Evolutionary conservation across 305 asterid species (phyloP), one percentile per base, ranked within the genome.

Genomic region (Fraxinus angustifolia): DNA sequence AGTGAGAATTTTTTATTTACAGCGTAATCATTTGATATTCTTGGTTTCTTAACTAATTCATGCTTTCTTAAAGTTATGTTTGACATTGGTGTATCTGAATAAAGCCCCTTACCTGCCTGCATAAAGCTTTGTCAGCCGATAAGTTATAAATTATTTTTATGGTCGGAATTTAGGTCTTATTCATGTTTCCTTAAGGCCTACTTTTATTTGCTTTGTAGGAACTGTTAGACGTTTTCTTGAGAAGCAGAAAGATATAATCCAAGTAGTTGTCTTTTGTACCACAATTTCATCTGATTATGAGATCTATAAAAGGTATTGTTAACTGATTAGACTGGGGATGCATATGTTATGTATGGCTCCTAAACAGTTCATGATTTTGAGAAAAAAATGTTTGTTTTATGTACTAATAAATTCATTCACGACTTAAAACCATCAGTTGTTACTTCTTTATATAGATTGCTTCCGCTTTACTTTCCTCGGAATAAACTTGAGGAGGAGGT

Each of bases 381-480:
- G 30, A 62, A 23, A 21, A n/a, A 16, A 1, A 0, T n/a, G 23
- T 53, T 53, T 53, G 10, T 53, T 3, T 62, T 62, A 62, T 23
- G 28, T 62, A 62, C 33, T 8, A 62, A 62, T 62, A 62, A 62
- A 62, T 19, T 62, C 31, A 62, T 62, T 73, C 48, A 26, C 30
- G 11, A 78, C 45, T 21, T 62, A 2, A 60, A 21, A 62, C 30
- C 14, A 21, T 62, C 33, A 6, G 58, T 28, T 38, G 23, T 36
- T 38, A 30, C 62, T 82, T 83, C 30, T 42, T 40, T 8, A 45
- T 72, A 40, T 84, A 94, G 97, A 85, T 89, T 93, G 90, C 98
- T 94, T 89, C 98, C 98, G 2, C 97, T 93, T 79, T 94, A 94
- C 88, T 94, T 94, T 83, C 98, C 97, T 21, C 92, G 97, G 48